Base-by-base conservation (phyloP, 345 rosid species). In the Syzygium aqueum region DNA sequence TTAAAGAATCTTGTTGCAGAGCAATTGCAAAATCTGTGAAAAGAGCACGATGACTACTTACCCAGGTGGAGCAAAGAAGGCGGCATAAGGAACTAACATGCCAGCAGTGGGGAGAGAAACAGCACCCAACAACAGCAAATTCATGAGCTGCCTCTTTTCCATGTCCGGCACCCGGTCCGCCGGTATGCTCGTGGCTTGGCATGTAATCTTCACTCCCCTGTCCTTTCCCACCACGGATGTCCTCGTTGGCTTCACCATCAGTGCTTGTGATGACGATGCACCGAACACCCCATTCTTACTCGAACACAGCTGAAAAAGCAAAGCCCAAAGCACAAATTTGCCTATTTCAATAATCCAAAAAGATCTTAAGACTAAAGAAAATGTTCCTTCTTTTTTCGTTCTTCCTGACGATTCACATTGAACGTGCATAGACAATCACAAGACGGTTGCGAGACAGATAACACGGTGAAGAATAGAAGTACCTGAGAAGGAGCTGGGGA, bases 131-230 rank as follows among this genome's bases (percentile, higher is more conserved):
- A 97, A 96, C 86, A 97, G 94, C 82, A 96, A 93, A 89, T 96
- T 96, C 99, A 97, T 87, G 82, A 93, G 95, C 91, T 95, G 25
- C 90, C 98, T 96, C 93, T 94, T 97, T 54, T 90, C 95, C 99
- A 97, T 97, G 86, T 97, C 98, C 21, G 98, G 99, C 40, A 97
- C 98, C 78, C 92, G 92, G 89, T 95, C 98, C 12, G 97, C 99
- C 0, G 95, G 91, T 73, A 93, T 89, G 88, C 94, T 94, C 21
- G 98, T 85, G 5, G 98, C 98, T 92, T 94, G 98, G 89, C 98
- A 96, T 51, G 89, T 89, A 50, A 96, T 87, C 86, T 89, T 93
- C 93, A 90, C 73, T 67, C 30, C 90, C 63, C 89, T 89, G 86
- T 92, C 95, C 54, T 33, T 37, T 37, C 85, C 92, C 91, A 51